A percentile compares a stretch with the other conserved stretches of the same genome.
Conservation (phyloP, 495 filamentous ascomycete genomes). For the Chaetomium tenue region DNA sequence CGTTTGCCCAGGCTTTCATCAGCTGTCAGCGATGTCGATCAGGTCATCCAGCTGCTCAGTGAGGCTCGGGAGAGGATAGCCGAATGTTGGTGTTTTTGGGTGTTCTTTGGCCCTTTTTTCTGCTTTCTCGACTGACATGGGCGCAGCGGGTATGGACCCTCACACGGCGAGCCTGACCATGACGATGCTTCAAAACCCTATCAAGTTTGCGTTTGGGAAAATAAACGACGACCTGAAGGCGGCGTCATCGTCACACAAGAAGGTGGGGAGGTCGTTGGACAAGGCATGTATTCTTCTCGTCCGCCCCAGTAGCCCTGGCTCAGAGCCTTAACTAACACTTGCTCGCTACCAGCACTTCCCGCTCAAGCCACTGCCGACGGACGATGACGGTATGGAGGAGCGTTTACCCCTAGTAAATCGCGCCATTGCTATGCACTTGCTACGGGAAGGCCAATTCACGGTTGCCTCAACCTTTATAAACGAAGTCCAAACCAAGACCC, state of each 20-base stretch:
- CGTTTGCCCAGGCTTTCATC: slow-evolving; percentile 67
- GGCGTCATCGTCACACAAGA: slow-evolving; percentile 71
- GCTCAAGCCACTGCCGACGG: slow-evolving; percentile 70
- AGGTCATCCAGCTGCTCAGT: slow-evolving; percentile 71
- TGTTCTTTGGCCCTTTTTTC: background rate
- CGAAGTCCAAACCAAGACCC: slow-evolving; percentile 50
- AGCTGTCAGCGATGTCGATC: slow-evolving; percentile 73
- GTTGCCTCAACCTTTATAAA: slow-evolving; percentile 79
- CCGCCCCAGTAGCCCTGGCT: background rate
- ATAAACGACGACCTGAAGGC: slow-evolving; percentile 78
- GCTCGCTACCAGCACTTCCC: slow-evolving; percentile 64
- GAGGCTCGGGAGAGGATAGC: slow-evolving; percentile 68
- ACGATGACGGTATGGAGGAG: slow-evolving; percentile 76
- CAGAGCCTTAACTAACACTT: background rate
- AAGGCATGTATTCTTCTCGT: slow-evolving; percentile 53
- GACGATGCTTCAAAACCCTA: slow-evolving; percentile 77
- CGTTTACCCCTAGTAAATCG: slow-evolving; percentile 78
- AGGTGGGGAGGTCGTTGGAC: slow-evolving; percentile 78
- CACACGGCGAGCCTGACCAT: slow-evolving; percentile 66
- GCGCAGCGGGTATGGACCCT: slow-evolving; percentile 55
- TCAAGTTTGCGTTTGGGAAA: slow-evolving; percentile 72
- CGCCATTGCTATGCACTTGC: slow-evolving; percentile 92
- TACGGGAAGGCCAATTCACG: slow-evolving; percentile 88
- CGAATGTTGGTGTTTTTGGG: slow-evolving; percentile 48
- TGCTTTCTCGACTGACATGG: background rate